Evolutionary conservation across 73 alveolate genomes (phyloP).

Genomic region (Paraurostyla sp.): DNA sequence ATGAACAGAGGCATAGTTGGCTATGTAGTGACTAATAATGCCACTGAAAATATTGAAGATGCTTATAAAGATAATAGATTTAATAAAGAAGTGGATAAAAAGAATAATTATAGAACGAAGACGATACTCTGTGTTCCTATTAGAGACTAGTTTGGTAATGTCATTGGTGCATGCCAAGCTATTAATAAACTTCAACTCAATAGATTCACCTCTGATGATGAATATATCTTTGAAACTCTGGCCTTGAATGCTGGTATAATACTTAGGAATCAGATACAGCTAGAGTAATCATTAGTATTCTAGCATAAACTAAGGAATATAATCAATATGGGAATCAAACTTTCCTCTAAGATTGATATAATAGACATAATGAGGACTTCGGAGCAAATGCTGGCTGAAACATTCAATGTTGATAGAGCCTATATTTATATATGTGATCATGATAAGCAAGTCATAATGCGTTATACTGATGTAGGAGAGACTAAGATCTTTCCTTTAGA

Average conservation of each 20-base stretch:
- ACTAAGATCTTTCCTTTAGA: constrained; percentile 32
- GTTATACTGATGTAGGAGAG: constrained; percentile 57
- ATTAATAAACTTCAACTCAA: neutral
- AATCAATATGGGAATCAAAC: constrained; percentile 9
- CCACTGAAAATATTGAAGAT: constrained; percentile 74
- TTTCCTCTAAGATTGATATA: neutral
- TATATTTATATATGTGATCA: constrained; percentile 61
- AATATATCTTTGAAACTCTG: constrained; percentile 66
- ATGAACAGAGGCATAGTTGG: constrained; percentile 81
- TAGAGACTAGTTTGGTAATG: constrained; percentile 63
- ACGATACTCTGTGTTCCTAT: constrained; percentile 81
- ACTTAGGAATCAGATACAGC: constrained; percentile 34
- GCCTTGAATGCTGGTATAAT: constrained; percentile 67
- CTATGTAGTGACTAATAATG: constrained; percentile 66
- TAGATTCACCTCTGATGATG: constrained; percentile 67
- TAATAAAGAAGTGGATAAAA: constrained; percentile 73
- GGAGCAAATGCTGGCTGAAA: constrained; percentile 71
- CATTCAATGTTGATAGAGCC: constrained; percentile 66
- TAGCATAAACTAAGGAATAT: constrained; percentile 54
- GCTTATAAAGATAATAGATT: constrained; percentile 81
- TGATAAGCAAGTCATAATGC: constrained; percentile 24
- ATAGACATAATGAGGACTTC: constrained; percentile 41
- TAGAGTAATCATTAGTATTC: constrained; percentile 24
- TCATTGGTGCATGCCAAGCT: constrained; percentile 52
- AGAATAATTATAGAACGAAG: constrained; percentile 75